Conservation (phyloP, 2,329 filamentous ascomycete species). For the Aspergillus vadensis region DNA sequence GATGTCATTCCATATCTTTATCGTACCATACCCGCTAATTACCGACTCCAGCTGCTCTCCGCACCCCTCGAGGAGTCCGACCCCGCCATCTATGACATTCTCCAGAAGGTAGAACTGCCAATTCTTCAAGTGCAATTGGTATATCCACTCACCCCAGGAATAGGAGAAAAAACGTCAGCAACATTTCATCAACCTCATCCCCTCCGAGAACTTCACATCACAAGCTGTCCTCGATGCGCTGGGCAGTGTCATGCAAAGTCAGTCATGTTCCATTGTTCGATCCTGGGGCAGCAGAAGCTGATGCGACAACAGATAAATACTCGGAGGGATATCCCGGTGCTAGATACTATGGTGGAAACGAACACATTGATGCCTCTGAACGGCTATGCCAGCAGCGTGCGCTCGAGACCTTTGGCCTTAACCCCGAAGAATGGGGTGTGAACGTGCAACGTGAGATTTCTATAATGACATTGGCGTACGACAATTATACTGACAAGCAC, state of each 20-base stretch:
- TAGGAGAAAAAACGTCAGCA: slow-evolving; percentile 96
- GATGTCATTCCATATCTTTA: slow-evolving; percentile 6
- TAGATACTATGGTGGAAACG: slow-evolving; percentile 94
- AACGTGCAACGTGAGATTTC: slow-evolving; percentile 77
- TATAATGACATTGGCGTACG: not conserved
- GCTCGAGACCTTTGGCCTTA: slow-evolving; percentile 80
- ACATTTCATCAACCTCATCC: slow-evolving; percentile 97
- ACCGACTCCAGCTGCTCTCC: slow-evolving; percentile 67
- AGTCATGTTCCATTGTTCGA: slow-evolving; percentile 31
- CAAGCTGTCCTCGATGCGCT: slow-evolving; percentile 89
- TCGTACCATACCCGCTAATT: slow-evolving; percentile 12
- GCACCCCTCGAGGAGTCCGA: slow-evolving; percentile 81
- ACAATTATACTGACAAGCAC: not conserved
- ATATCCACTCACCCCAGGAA: slow-evolving; percentile 18
- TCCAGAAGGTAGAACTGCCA: slow-evolving; percentile 69
- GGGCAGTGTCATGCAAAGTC: slow-evolving; percentile 94
- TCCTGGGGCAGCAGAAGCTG: slow-evolving; percentile 20
- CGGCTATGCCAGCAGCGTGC: slow-evolving; percentile 87
- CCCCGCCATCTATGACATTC: slow-evolving; percentile 81
- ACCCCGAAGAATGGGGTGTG: slow-evolving; percentile 88
- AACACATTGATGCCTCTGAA: slow-evolving; percentile 92
- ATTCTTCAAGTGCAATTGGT: slow-evolving; percentile 2
- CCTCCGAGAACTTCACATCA: slow-evolving; percentile 93
- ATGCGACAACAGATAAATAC: slow-evolving; percentile 74
- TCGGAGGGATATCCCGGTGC: slow-evolving; percentile 97